Base-by-base conservation (phyloP, 176 grass and related monocot genomes). In the Oropetium thomaeum region DNA sequence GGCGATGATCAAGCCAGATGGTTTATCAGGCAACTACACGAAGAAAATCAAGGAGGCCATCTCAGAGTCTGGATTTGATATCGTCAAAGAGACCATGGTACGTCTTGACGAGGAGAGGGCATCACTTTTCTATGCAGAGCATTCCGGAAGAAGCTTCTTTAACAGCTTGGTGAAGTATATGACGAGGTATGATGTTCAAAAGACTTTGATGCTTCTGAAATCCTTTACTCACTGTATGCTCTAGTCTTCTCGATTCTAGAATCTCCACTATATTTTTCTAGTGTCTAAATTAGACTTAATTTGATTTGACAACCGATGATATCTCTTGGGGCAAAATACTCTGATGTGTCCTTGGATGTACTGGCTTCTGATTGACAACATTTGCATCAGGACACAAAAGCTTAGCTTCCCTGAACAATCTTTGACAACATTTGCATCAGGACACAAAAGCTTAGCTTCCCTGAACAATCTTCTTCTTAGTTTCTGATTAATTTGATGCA, bases 1-100 rank as follows among this genome's bases (percentile, higher is more conserved):
- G 53, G 90, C 88, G 6, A 90, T 97, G 77, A 91, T 97, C 73
- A 97, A 93, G 61, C 90, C 90, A 20, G 94, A 97, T 78, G 94
- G 94, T 59, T 73, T 97, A 19, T 61, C 67, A 5, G 88, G 88
- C 30, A 87, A 91, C 40, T 89, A 91, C 88, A 83, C 35, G 0
- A 69, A 89, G 17, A 78, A 71, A 65, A 97, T 97, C 67, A 97
- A 89, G 79, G 62, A 25, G 48, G 74, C 73, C 38, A 87, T 97
- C 62, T 49, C 83, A 73, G 76, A 81, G 71, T 89, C 77, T 77
- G 90, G 90, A 72, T 97, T 97, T 79, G 70, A 68, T 45, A 91
- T 93, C 10, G 14, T 91, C 45, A 43, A 65, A 78, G 94, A 93
- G 52, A 65, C 75, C 0, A 39, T 62, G 26, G 26, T 91, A 67